Base-by-base conservation (phyloP, 257 asterid genomes). In the Nicotiana attenuata region DNA sequence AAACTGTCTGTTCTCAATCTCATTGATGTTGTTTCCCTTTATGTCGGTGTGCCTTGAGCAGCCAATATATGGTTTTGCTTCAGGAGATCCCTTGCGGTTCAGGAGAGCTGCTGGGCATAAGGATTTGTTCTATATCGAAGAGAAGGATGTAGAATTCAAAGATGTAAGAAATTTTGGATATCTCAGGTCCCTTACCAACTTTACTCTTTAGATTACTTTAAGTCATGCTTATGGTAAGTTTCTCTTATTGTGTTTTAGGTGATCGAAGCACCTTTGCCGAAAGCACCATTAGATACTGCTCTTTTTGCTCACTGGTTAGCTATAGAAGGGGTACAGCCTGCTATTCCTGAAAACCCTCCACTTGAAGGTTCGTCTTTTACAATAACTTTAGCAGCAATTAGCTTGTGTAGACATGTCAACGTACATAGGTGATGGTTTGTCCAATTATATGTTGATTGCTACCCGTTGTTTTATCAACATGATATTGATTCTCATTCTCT, bases 51-150 rank as follows among this genome's bases (percentile, higher is more conserved):
- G 53, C 83, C 28, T 65, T 52, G 65, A 2, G 15, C 91, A 94
- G 99, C 98, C 98, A 1, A 81, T 96, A 52, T 93, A 96, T 87
- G 99, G 99, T 76, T 96, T 93, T 90, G 98, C 94, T 6, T 94
- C 98, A 28, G 93, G 97, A 77, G 97, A 92, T 83, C 97, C 97
- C 3, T 64, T 88, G 90, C 89, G 97, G 83, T 96, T 96, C 92
- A 93, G 89, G 86, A 91, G 97, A 84, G 97, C 97, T 83, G 97
- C 90, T 2, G 98, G 98, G 57, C 96, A 96, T 89, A 93, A 91
- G 89, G 98, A 96, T 89, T 90, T 96, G 90, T 94, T 91, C 87
- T 96, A 93, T 81, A 77, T 94, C 80, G 97, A 94, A 80, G 98
- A 93, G 81, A 94, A 91, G 87, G 97, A 93, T 83, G 92, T 96